Evolutionary conservation across 2,329 filamentous ascomycete species (phyloP), one percentile per base, ranked within the genome.

Genomic region (Orbilia javanica): DNA sequence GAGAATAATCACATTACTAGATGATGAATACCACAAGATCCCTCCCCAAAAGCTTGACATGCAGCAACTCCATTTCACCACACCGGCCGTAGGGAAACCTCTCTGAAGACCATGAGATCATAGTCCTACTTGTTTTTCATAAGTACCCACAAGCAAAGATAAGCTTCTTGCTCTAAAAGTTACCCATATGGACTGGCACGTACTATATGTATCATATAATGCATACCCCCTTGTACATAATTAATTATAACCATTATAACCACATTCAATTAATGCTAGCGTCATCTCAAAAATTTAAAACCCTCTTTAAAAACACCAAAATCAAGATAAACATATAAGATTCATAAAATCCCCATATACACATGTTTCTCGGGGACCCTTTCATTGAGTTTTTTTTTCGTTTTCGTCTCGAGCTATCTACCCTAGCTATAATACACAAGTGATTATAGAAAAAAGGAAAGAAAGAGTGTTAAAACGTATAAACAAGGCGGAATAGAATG

Each of bases 361-460:
- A 57, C 52, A 57, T 31, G 13, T 39, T 57, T 29, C 52, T 39
- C 52, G 31, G 52, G 29, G 52, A 4, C 42, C n/a, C 42, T 46
- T 39, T 39, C 11, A 39, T 25, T n/a, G 50, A 13, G 2, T 15
- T 27, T 39, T 34, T 42, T 42, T 34, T 6, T 29, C 27, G 8
- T 7, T 60, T 42, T 42, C 34, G 34, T 60, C 34, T 60, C 55
- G 27, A 42, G 55, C 55, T 60, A 60, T 60, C 55, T 69, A 46
- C 60, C 55, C 18, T 52, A 44, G 48, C 55, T 69, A 46, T 42
- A 44, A 46, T 53, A 57, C 36, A 36, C 13, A 44, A 25, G 25
- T 8, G 22, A 18, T 25, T 25, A 15, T 44, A 11, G 11, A 62
- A 60, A 29, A 44, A 42, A 20, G 25, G n/a, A n/a, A n/a, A n/a